Evolutionary conservation across 108 stramenopile species (phyloP).

Genomic region (Schizochytrium sp.): DNA sequence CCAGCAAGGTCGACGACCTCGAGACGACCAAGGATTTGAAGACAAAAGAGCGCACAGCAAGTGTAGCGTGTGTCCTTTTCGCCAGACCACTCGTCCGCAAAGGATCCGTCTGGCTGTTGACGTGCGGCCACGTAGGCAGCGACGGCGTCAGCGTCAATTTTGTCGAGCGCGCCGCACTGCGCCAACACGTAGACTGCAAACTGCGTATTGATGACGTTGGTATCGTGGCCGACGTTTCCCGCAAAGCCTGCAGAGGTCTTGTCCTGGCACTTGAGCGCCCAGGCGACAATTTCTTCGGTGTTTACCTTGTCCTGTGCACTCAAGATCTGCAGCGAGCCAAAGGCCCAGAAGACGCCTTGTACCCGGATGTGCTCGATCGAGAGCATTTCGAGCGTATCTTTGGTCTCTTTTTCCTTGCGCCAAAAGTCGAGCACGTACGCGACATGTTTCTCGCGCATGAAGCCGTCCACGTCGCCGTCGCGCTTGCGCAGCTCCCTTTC

Average conservation of each 20-base stretch:
- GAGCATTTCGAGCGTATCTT: constrained; percentile 75
- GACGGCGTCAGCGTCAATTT: constrained; percentile 33
- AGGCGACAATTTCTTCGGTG: constrained; percentile 64
- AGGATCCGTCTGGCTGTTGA: constrained; percentile 90
- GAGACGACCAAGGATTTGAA: constrained; percentile 66
- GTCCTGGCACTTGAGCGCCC: constrained; percentile 81
- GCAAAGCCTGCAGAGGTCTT: constrained; percentile 71
- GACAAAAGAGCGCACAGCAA: constrained; percentile 79
- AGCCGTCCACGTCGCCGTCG: neutral
- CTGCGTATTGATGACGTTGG: constrained; percentile 91
- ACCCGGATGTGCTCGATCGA: constrained; percentile 84
- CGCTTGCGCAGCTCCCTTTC: neutral
- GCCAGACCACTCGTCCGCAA: constrained; percentile 87
- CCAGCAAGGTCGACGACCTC: constrained; percentile 53
- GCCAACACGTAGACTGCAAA: constrained; percentile 93
- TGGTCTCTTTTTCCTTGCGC: constrained; percentile 62
- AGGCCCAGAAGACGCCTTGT: constrained; percentile 94
- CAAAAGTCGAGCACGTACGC: constrained; percentile 65
- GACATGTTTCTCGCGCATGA: constrained; percentile 46
- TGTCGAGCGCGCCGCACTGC: constrained; percentile 49
- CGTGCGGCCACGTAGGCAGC: constrained; percentile 68
- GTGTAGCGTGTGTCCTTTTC: constrained; percentile 97
- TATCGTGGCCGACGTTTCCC: constrained; percentile 85
- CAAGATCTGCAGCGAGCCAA: constrained; percentile 76
- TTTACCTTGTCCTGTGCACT: constrained; percentile 54